phyloP scores from a whole-genome alignment of 345 rosid genomes.

The Eucalyptus tenuipes region DNA sequence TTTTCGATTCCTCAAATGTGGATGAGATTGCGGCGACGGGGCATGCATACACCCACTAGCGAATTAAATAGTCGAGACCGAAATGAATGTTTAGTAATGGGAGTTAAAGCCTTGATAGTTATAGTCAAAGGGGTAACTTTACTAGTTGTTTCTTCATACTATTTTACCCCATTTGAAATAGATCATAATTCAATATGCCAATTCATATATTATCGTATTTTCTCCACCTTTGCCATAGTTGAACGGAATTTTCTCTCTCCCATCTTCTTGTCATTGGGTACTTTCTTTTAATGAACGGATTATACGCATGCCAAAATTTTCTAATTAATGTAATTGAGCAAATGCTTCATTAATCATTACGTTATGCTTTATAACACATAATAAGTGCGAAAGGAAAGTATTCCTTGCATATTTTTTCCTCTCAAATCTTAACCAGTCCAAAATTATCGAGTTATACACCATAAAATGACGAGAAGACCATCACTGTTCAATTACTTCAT shows the following conservation, averaged over 20 bases:
- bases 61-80: not conserved
- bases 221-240: not conserved
- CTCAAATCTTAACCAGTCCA: not conserved
- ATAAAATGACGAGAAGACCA: rapidly evolving
- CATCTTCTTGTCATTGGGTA: rapidly evolving
- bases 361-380: not conserved
- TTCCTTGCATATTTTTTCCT: not conserved
- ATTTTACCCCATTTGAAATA: rapidly evolving
- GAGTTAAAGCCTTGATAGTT: rapidly evolving
- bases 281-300: not conserved
- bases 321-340: not conserved
- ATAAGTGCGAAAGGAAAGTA: not conserved
- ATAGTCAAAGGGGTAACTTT: not conserved
- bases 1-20: rapidly evolving
- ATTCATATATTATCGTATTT: not conserved
- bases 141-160: rapidly evolving
- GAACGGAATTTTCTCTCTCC: not conserved
- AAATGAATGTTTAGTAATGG: rapidly evolving
- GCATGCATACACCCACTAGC: rapidly evolving
- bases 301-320: rapidly evolving
- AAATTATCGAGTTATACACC: not conserved
- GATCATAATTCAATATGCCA: not conserved
- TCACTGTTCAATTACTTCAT: rapidly evolving
- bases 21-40: rapidly evolving
- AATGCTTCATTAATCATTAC: not conserved